Evolutionary conservation across 2,329 filamentous ascomycete species (phyloP).

Genomic region (Pleurostoma richardsiae): DNA sequence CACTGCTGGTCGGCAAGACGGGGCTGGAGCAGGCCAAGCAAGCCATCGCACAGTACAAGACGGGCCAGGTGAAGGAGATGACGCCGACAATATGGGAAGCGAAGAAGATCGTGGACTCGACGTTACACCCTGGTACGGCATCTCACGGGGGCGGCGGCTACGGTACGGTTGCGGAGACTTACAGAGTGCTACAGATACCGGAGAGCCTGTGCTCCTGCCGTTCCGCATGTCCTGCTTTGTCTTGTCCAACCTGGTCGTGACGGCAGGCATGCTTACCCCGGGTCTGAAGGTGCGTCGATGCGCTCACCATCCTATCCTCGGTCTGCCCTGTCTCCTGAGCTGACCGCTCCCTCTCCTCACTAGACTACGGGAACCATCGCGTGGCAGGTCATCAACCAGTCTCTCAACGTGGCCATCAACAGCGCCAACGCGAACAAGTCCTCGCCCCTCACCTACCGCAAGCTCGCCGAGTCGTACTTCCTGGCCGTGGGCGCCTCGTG

Average conservation of each 20-base stretch:
- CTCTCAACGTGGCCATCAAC: slow-evolving; percentile 97
- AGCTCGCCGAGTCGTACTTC: slow-evolving; percentile 84
- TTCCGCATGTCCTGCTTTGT: slow-evolving; percentile 98
- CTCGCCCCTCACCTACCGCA: slow-evolving; percentile 73
- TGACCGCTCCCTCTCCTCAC: neutral
- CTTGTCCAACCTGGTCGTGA: slow-evolving; percentile 88
- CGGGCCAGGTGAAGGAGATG: slow-evolving; percentile 73
- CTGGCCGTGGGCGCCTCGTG: slow-evolving; percentile 91
- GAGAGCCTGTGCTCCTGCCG: slow-evolving; percentile 83
- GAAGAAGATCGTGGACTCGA: slow-evolving; percentile 97
- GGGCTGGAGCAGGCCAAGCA: slow-evolving; percentile 84
- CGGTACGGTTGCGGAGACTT: slow-evolving; percentile 1
- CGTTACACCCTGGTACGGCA: slow-evolving; percentile 79
- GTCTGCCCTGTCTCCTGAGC: neutral
- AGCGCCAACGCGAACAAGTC: slow-evolving; percentile 98
- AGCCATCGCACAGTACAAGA: slow-evolving; percentile 80
- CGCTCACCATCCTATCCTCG: slow-evolving; percentile 1
- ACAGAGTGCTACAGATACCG: slow-evolving; percentile 62
- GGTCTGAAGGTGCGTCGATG: slow-evolving; percentile 60
- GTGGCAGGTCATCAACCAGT: slow-evolving; percentile 97
- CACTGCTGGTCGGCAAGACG: slow-evolving; percentile 70
- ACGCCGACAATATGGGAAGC: slow-evolving; percentile 88
- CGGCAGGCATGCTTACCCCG: slow-evolving; percentile 93
- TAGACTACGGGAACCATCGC: slow-evolving; percentile 78
- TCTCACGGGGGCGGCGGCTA: neutral